Evolutionary conservation across 345 rosid genomes (phyloP), one percentile per base, ranked within the genome.

Genomic region (Aquilaria malaccensis): DNA sequence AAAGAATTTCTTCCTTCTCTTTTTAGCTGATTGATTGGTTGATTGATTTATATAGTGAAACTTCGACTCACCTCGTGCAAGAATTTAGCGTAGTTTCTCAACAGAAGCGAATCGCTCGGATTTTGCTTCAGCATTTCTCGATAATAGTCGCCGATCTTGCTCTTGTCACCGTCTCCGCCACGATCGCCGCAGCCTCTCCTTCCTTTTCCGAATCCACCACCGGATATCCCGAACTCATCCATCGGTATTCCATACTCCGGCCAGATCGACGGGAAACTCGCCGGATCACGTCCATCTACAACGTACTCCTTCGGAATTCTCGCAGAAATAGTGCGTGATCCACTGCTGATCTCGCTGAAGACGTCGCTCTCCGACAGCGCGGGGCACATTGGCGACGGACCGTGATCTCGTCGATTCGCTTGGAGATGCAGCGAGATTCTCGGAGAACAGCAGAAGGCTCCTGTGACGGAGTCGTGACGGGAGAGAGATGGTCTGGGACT

Each of bases 21-120:
- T 1, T 37, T 37, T 37, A 37, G 43, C 43, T 37, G 6, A 37
- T 37, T 22, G 22, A 22, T 22, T 22, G 22, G 9, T 29, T 30
- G 13, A 11, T 2, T 15, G 31, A 14, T 13, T n/a, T 10, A 2
- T 50, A 45, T 56, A 6, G 13, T 43, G 12, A 47, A 2, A 22
- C 46, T 46, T 57, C 31, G 6, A 22, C 2, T 12, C 69, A 91
- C 98, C 95, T 92, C 95, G 33, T 83, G 77, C 41, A 92, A 67
- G 72, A 67, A 92, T 60, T 72, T 85, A 9, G 81, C 96, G 75
- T 92, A 92, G 76, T 92, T 92, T 73, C 95, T 71, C 33, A 89
- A 55, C 4, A 92, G 70, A 31, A 92, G 84, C 3, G 89, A 48
- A 62, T 89, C 84, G 6, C 80, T 72, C 0, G 96, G 95, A 61